Conservation (phyloP, 805 yeast species). For the Crinitomyces ghanaensis region DNA sequence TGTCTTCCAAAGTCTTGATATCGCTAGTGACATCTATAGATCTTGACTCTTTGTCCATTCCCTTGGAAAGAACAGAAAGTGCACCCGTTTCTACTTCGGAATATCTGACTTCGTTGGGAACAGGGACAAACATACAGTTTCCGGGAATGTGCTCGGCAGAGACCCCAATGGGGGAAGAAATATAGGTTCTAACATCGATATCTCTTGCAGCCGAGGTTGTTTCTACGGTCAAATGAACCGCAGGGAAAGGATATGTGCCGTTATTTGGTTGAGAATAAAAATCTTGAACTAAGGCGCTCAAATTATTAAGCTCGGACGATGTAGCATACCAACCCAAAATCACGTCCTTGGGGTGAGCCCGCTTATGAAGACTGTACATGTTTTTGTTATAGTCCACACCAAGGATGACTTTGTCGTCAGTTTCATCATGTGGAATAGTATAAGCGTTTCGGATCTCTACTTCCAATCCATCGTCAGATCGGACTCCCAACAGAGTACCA, state of each 20-base stretch:
- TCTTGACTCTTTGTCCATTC: constrained; percentile 24
- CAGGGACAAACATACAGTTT: constrained; percentile 60
- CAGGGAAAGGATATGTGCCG: constrained; percentile 64
- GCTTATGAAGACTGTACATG: constrained; percentile 59
- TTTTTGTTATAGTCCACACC: constrained; percentile 67
- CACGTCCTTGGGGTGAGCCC: constrained; percentile 64
- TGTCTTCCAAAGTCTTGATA: constrained; percentile 23
- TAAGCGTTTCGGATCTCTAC: constrained; percentile 66
- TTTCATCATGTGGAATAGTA: constrained; percentile 70
- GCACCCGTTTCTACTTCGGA: constrained; percentile 39
- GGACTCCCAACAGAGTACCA: constrained; percentile 70
- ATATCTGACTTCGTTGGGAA: constrained; percentile 53
- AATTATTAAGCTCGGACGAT: constrained; percentile 47
- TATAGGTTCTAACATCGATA: constrained; percentile 48
- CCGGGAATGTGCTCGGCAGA: constrained; percentile 25
- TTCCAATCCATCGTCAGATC: constrained; percentile 74
- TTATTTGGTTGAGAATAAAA: constrained; percentile 63
- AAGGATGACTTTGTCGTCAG: constrained; percentile 63
- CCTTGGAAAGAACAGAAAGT: constrained; percentile 25
- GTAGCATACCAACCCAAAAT: constrained; percentile 78
- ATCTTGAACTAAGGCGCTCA: constrained; percentile 70
- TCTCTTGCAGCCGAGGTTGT: constrained; percentile 37
- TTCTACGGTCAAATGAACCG: constrained; percentile 66
- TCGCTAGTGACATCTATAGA: constrained; percentile 25
- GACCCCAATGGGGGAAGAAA: constrained; percentile 65